These are phyloP conservation scores for Aspergillus hortae DNA, from an alignment of 2,329 filamentous ascomycete genomes.

Conservation along the genomic window DNA sequence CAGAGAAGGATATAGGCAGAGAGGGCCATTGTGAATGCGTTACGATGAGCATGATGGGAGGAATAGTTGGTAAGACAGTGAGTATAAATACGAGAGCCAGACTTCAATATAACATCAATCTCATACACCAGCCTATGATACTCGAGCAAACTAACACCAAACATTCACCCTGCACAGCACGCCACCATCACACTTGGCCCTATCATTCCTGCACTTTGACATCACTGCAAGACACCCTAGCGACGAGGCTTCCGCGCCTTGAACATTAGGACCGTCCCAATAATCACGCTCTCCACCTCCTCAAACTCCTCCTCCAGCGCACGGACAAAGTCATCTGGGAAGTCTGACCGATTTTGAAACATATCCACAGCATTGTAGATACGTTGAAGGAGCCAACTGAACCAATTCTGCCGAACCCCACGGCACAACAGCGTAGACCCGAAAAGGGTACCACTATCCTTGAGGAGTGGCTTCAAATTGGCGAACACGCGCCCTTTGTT, in stretches of 20 bases:
- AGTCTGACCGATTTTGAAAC: constrained; percentile 1
- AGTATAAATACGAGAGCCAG: too few relatives aligned
- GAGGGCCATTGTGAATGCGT: too few relatives aligned
- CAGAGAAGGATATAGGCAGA: too few relatives aligned
- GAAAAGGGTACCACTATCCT: constrained; percentile 34
- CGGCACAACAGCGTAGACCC: constrained; percentile 39
- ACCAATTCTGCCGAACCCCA: constrained; percentile 23
- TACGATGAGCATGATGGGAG: too few relatives aligned
- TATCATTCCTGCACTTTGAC: too few relatives aligned
- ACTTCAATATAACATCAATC: too few relatives aligned
- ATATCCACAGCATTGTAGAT: constrained; percentile 1
- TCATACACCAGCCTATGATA: too few relatives aligned
- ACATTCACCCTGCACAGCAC: too few relatives aligned
- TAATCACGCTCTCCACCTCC: constrained; percentile 5
- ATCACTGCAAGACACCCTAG: too few relatives aligned
- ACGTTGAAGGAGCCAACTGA: constrained; percentile 9
- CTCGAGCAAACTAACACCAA: too few relatives aligned
- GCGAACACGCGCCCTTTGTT: constrained; percentile 31
- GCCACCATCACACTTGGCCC: too few relatives aligned
- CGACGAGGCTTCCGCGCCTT: constrained; percentile 1
- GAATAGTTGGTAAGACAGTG: too few relatives aligned
- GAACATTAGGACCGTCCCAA: constrained; percentile 6
- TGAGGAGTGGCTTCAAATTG: constrained; percentile 30
- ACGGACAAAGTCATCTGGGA: neutral
- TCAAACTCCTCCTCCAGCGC: constrained; percentile 4